Evolutionary conservation across 768 basidiomycete genomes (phyloP).

Genomic region (Gymnopilus dilepis): DNA sequence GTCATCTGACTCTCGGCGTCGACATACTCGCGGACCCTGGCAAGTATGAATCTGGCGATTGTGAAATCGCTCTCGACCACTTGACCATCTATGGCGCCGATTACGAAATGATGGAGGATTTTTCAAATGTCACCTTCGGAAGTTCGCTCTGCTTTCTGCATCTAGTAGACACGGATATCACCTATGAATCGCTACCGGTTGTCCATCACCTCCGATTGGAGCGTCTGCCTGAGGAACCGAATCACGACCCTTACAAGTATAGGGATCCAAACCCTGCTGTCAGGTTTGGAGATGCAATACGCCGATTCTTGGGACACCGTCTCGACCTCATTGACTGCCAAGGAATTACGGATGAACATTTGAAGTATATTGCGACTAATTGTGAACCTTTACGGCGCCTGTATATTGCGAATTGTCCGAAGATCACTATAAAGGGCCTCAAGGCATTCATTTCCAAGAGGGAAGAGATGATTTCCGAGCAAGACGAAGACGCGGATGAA

Average conservation of each 20-base stretch:
- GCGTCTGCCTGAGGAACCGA: neutral
- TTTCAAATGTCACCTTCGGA: neutral
- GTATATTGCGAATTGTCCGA: slow-evolving; percentile 2
- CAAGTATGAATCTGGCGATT: neutral
- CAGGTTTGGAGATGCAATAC: neutral
- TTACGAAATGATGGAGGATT: neutral
- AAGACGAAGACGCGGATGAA: neutral
- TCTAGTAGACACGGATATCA: neutral
- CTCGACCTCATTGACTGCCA: slow-evolving; percentile 6
- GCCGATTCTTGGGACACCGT: slow-evolving; percentile 1
- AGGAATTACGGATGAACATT: neutral
- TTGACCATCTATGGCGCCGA: neutral
- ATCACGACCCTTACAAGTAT: too few relatives aligned
- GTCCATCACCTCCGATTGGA: slow-evolving; percentile 12
- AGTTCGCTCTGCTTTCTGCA: slow-evolving; percentile 1
- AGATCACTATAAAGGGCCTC: neutral
- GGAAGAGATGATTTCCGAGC: neutral
- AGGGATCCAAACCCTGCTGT: neutral
- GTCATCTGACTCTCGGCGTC: neutral
- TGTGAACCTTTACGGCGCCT: neutral
- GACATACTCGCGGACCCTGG: neutral
- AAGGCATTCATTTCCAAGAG: neutral
- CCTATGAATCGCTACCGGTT: neutral
- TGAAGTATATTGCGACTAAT: neutral
- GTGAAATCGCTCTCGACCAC: neutral